phyloP scores from a whole-genome alignment of 169 alveolate genomes.

The Amoebophrya sp. region DNA sequence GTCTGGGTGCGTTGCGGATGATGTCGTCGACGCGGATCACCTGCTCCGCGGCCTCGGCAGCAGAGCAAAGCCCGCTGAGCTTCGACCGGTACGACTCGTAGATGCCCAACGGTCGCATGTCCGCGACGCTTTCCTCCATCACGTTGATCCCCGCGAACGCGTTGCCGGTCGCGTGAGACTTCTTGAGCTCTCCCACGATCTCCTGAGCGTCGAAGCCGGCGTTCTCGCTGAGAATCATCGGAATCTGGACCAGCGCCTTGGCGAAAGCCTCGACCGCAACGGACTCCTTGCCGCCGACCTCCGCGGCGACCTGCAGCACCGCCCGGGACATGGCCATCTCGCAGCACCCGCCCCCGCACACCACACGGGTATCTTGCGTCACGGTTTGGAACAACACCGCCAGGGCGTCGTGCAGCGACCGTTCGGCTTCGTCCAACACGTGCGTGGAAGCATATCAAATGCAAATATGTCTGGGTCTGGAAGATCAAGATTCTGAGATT shows the following conservation, averaged over 20 bases:
- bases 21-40: constrained; percentile 97
- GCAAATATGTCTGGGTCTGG: too few relatives aligned
- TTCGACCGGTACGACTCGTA: constrained; percentile 93
- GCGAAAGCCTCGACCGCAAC: constrained; percentile 97
- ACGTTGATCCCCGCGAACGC: background rate
- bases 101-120: constrained; percentile 89
- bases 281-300: constrained; percentile 62
- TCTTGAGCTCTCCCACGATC: background rate
- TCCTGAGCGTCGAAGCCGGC: background rate
- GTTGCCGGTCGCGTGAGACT: background rate
- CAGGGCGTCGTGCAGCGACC: constrained; percentile 98
- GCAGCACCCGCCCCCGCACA: constrained; percentile 97
- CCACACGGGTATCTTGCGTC: constrained; percentile 71
- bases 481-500: too few relatives aligned
- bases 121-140: constrained; percentile 62
- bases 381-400: constrained; percentile 93
- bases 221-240: background rate
- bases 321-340: constrained; percentile 97
- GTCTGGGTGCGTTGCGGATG: constrained; percentile 97
- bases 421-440: constrained; percentile 93
- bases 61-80: constrained; percentile 90
- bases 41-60: constrained; percentile 98
- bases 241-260: constrained; percentile 86
- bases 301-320: constrained; percentile 86
- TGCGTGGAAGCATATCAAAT: constrained; percentile 95